Evolutionary conservation across 129 eudicot species (phyloP), one percentile per base, ranked within the genome.

Genomic region (Lactuca saligna): DNA sequence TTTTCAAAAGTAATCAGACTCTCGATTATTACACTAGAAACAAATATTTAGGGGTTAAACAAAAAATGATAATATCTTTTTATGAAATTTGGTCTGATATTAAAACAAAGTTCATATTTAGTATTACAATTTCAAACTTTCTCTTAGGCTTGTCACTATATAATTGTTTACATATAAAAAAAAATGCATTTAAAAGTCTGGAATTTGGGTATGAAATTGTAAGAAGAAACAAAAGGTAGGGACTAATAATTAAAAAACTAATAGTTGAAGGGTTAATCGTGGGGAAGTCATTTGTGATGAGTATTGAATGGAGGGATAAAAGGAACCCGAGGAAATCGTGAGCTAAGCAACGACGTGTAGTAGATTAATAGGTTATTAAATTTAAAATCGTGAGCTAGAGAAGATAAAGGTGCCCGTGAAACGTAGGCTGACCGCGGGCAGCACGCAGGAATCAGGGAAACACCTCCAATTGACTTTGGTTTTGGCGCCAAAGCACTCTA

Each of bases 241-340:
- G 61, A 58, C 51, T 44, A 59, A 58, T 49, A 9, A 20, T 59
- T 31, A 0, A 59, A 42, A 37, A 67, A 25, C 5, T 75, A 58
- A 49, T 25, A 66, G 12, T n/a, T 59, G 25, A 60, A 60, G 68
- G 80, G 74, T 75, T 15, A 59, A 68, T 9, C 20, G 6, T 51
- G 69, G 49, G 41, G 17, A 49, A 46, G 60, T 46, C 35, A 66
- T 71, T 46, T 10, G 68, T 16, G 15, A 48, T 5, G 16, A 60
- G 75, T 71, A 60, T 66, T 66, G 68, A 51, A 72, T 61, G 37
- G 75, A 65, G 60, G 44, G 44, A 53, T 71, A 71, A 57, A 72
- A 56, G 81, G 93, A 54, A 79, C 70, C 84, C 90, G 88, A 89
- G 97, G 86, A 84, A 71, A 65, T 50, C 82, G 95, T 78, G 91